Conservation (phyloP, 768 basidiomycete genomes). For the Agaricus blazei region DNA sequence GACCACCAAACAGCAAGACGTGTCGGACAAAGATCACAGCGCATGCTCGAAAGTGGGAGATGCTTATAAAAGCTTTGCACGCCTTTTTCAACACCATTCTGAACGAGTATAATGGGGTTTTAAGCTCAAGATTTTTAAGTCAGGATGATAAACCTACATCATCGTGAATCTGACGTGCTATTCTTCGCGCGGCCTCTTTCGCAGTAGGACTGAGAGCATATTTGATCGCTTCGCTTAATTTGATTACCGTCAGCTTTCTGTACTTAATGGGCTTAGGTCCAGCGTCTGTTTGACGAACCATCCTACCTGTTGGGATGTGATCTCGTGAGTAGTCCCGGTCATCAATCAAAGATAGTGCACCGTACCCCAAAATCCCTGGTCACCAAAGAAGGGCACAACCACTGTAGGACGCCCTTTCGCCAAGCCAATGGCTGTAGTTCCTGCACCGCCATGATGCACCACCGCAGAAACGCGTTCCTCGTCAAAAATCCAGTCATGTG, state of each 20-base stretch:
- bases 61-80: conserved; percentile 56
- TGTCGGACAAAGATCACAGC: conserved; percentile 52
- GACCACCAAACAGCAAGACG: conserved; percentile 58
- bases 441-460: conserved; percentile 63
- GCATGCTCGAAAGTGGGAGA: conserved; percentile 56
- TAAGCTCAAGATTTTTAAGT: not conserved
- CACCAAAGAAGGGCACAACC: conserved; percentile 64
- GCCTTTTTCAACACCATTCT: conserved; percentile 45
- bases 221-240: conserved; percentile 46
- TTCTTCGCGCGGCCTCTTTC: conserved; percentile 38
- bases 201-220: conserved; percentile 42
- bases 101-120: not conserved
- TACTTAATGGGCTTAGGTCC: conserved; percentile 58
- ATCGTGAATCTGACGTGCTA: conserved; percentile 45
- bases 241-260: conserved; percentile 42
- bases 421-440: conserved; percentile 60
- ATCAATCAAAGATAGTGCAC: conserved; percentile 17
- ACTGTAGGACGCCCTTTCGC: conserved; percentile 55
- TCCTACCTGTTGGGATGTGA: conserved; percentile 37
- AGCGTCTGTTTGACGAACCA: conserved; percentile 57
- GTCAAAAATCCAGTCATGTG: conserved; percentile 67
- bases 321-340: conserved; percentile 6
- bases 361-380: conserved; percentile 53
- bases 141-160: conserved; percentile 31
- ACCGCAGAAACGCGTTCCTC: conserved; percentile 50